Percentiles rank a stretch among this genome's conserved stretches.
Evolutionary conservation across 1,284 basidiomycete genomes (phyloP).

Genomic region (Papiliotrema laurentii): DNA sequence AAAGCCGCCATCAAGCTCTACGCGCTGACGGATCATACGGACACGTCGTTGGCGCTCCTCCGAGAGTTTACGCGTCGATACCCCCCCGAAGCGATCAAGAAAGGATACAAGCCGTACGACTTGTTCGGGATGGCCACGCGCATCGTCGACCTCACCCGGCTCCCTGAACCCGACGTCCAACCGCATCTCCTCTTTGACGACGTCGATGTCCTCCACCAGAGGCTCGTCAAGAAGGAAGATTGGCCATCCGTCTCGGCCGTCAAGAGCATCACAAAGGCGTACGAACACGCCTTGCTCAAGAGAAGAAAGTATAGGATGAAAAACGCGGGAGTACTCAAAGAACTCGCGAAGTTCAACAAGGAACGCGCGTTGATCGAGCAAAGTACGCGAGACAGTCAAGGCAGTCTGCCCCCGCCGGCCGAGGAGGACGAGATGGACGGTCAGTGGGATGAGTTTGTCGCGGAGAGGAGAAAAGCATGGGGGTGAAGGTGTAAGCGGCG

Average conservation of each 20-base stretch:
- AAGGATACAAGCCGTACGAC: constrained; percentile 21
- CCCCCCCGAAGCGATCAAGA: constrained; percentile 30
- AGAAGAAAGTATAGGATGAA: constrained; percentile 28
- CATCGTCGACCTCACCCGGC: constrained; percentile 23
- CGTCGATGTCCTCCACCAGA: constrained; percentile 39
- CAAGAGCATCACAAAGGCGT: constrained; percentile 29
- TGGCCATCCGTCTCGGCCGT: constrained; percentile 25
- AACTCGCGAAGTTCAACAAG: not conserved
- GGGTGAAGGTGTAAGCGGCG: too few species aligned
- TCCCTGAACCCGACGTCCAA: constrained; percentile 42
- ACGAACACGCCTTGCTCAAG: constrained; percentile 28
- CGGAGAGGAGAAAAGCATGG: not conserved
- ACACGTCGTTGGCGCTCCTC: constrained; percentile 20
- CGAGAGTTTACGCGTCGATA: constrained; percentile 31
- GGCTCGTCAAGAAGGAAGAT: constrained; percentile 32
- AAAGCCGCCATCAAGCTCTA: constrained; percentile 30
- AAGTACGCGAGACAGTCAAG: not conserved
- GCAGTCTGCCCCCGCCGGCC: not conserved
- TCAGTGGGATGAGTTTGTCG: not conserved
- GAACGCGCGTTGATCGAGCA: not conserved
- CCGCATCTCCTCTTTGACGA: constrained; percentile 45
- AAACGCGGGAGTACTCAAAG: not conserved
- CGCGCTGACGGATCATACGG: constrained; percentile 19
- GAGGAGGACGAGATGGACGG: constrained; percentile 1
- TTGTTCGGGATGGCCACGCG: constrained; percentile 26